These are phyloP conservation scores for Ramaria sp. DNA, from an alignment of 768 basidiomycete genomes.

Conservation along the genomic window DNA sequence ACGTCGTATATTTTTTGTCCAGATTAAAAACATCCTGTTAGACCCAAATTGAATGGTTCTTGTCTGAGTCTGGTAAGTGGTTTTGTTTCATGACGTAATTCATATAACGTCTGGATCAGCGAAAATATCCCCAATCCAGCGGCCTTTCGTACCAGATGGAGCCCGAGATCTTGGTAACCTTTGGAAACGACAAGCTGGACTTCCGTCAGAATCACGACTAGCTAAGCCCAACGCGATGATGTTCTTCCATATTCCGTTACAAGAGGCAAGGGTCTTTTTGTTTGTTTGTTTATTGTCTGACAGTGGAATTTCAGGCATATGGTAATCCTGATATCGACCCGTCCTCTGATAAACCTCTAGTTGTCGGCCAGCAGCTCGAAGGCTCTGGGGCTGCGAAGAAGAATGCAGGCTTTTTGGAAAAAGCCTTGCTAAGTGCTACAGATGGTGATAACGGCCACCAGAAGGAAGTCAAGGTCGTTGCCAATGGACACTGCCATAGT, in stretches of 20 bases:
- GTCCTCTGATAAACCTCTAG: constrained; percentile 47
- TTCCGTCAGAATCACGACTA: constrained; percentile 36
- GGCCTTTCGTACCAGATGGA: constrained; percentile 76
- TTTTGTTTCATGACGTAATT: neutral
- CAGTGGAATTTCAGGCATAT: constrained; percentile 42
- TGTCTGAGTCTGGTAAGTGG: constrained; percentile 58
- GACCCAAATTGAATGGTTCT: constrained; percentile 87
- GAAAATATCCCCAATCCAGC: constrained; percentile 60
- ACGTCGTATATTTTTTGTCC: neutral
- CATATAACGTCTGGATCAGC: constrained; percentile 19
- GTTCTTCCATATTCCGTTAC: constrained; percentile 98
- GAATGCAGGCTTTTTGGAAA: constrained; percentile 77
- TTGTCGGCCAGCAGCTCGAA: constrained; percentile 59
- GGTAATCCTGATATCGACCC: constrained; percentile 52
- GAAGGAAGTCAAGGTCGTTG: constrained; percentile 76
- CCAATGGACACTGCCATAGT: constrained; percentile 88
- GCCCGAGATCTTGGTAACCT: constrained; percentile 54
- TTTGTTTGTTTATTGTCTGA: neutral
- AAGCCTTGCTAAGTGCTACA: constrained; percentile 59
- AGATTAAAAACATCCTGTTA: constrained; percentile 15
- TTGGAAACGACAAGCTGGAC: constrained; percentile 47
- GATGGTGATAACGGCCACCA: constrained; percentile 56
- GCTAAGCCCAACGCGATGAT: constrained; percentile 93
- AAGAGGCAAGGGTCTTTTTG: neutral
- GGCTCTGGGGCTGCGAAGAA: constrained; percentile 48